These are phyloP conservation scores for Russula earlei DNA, from an alignment of 768 basidiomycete genomes.

Conservation along the genomic window DNA sequence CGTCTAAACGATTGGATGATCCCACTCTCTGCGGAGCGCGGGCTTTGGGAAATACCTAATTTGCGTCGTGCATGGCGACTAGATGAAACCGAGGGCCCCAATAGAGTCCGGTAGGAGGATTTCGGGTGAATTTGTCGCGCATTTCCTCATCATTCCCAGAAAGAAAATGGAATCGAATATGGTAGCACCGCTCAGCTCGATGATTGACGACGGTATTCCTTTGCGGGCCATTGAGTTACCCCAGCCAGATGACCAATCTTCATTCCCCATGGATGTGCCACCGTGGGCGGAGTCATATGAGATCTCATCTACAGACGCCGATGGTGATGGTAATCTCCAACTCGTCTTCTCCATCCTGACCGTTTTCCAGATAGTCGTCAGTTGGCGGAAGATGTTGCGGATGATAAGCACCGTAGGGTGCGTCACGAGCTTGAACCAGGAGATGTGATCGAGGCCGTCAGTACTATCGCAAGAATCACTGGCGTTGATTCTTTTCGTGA, in stretches of 20 bases:
- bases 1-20: constrained; percentile 51
- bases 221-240: constrained; percentile 44
- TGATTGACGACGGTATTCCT: constrained; percentile 37
- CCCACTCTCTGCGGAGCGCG: constrained; percentile 62
- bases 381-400: constrained; percentile 67
- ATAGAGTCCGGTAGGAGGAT: constrained; percentile 60
- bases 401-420: constrained; percentile 83
- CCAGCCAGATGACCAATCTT: constrained; percentile 40
- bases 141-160: constrained; percentile 30
- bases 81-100: constrained; percentile 89
- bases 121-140: neutral
- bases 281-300: constrained; percentile 71
- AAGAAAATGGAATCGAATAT: constrained; percentile 67
- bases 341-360: neutral
- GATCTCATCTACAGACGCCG: constrained; percentile 50
- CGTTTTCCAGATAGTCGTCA: constrained; percentile 35
- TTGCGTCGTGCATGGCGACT: constrained; percentile 55
- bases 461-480: constrained; percentile 77
- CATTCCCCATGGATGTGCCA: constrained; percentile 49
- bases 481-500: constrained; percentile 89
- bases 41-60: constrained; percentile 63
- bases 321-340: constrained; percentile 33
- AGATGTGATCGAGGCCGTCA: constrained; percentile 80
- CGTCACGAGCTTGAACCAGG: constrained; percentile 82
- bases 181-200: constrained; percentile 35